Conservation (phyloP, 495 filamentous ascomycete species). For the Penicillium samsonianum region DNA sequence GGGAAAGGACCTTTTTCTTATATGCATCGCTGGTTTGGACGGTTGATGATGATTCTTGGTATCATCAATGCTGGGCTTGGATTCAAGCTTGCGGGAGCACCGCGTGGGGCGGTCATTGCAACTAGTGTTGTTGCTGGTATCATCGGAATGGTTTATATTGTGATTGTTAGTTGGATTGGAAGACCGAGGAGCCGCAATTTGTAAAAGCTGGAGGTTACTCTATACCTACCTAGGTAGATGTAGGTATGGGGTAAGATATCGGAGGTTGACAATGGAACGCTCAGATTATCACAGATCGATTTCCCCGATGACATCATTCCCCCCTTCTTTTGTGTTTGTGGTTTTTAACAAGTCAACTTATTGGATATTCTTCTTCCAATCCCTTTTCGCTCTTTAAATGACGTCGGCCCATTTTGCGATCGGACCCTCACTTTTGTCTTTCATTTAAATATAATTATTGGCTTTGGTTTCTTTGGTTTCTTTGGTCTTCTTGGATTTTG, state of each 20-base stretch:
- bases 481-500: neutral
- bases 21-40: slow-evolving; percentile 70
- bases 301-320: slow-evolving; percentile 5
- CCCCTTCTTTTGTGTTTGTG: neutral
- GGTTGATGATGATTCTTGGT: slow-evolving; percentile 60
- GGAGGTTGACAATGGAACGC: too few species aligned
- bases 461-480: neutral
- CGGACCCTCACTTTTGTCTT: neutral
- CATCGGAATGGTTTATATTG: slow-evolving; percentile 50
- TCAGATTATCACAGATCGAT: neutral
- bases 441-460: neutral
- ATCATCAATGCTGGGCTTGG: slow-evolving; percentile 74
- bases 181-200: neutral
- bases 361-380: neutral
- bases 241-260: neutral
- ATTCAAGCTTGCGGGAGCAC: slow-evolving; percentile 47
- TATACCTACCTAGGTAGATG: too few species aligned
- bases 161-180: slow-evolving; percentile 12
- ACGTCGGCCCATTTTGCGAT: neutral
- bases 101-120: slow-evolving; percentile 50
- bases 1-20: slow-evolving; percentile 56
- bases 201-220: neutral
- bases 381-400: slow-evolving; percentile 1
- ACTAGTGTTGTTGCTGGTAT: slow-evolving; percentile 62
- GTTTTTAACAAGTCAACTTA: neutral